phyloP scores from a whole-genome alignment of 306 rosid genomes.

The Vigna reflexopilosa region DNA sequence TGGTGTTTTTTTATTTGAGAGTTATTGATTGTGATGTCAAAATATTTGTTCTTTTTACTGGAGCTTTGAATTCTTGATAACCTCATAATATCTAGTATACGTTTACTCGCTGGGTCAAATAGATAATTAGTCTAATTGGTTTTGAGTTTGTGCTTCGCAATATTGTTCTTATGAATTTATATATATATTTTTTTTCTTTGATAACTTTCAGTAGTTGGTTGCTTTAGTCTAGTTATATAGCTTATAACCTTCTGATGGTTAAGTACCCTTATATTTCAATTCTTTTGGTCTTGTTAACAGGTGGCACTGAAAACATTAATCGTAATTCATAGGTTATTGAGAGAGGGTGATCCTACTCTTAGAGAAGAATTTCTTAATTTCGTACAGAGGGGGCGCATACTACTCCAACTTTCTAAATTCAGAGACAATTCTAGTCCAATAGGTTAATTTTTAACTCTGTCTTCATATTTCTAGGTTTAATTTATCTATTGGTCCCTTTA shows the following conservation, averaged over 20 bases:
- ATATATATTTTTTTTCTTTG: no score
- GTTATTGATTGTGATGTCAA: neutral
- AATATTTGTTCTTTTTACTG: neutral
- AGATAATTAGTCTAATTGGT: neutral
- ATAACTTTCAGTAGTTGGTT: neutral
- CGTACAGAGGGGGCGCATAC: slow-evolving; percentile 70
- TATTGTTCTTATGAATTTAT: neutral
- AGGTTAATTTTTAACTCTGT: slow-evolving; percentile 55
- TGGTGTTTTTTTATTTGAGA: neutral
- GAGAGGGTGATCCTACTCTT: slow-evolving; percentile 85
- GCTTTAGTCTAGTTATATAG: slow-evolving; percentile 21
- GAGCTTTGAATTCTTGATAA: neutral
- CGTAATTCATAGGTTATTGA: slow-evolving; percentile 73
- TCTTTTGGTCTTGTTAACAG: slow-evolving; percentile 47
- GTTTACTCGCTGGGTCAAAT: neutral
- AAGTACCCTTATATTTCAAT: slow-evolving; percentile 14
- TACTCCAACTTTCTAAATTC: slow-evolving; percentile 85
- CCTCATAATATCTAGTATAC: neutral
- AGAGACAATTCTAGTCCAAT: slow-evolving; percentile 89
- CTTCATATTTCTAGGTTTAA: neutral
- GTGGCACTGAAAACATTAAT: slow-evolving; percentile 78
- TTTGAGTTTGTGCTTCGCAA: neutral
- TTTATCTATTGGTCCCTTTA: neutral
- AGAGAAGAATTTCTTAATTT: slow-evolving; percentile 79
- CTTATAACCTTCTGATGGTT: slow-evolving; percentile 5